A percentile compares a stretch with the other conserved stretches of the same genome.
Conservation (phyloP, 805 yeast genomes). For the Barnettozyma sucrosica region DNA sequence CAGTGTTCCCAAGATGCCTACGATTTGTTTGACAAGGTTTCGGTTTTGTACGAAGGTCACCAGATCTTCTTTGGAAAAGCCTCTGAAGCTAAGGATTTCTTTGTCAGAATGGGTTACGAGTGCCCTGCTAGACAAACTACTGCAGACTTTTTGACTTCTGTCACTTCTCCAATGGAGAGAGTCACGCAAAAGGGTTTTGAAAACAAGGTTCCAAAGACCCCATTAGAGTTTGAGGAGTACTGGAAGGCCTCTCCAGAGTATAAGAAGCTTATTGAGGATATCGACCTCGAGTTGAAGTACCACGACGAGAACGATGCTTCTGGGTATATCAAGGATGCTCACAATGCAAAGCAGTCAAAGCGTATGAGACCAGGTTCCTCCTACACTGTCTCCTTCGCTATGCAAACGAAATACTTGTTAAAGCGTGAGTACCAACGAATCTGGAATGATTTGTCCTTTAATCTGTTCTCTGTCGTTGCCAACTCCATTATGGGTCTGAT, state of each 20-base stretch:
- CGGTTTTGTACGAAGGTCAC: slow-evolving; percentile 48
- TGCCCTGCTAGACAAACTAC: slow-evolving; percentile 56
- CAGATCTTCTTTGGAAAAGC: slow-evolving; percentile 50
- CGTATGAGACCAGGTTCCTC: slow-evolving; percentile 43
- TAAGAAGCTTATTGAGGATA: slow-evolving; percentile 33
- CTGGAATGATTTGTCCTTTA: slow-evolving; percentile 43
- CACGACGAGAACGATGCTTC: slow-evolving; percentile 31
- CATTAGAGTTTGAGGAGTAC: slow-evolving; percentile 43
- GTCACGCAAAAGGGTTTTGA: slow-evolving; percentile 38
- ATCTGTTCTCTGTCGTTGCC: slow-evolving; percentile 35
- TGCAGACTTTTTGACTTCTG: slow-evolving; percentile 51
- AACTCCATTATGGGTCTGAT: slow-evolving; percentile 50
- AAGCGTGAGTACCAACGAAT: slow-evolving; percentile 44
- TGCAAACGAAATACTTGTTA: slow-evolving; percentile 45
- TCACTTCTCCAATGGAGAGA: slow-evolving; percentile 50
- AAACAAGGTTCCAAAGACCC: slow-evolving; percentile 45
- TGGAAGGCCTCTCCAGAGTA: slow-evolving; percentile 45
- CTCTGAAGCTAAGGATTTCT: slow-evolving; percentile 41
- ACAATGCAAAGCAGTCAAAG: slow-evolving; percentile 46
- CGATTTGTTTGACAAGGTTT: slow-evolving; percentile 48
- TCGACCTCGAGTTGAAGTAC: slow-evolving; percentile 28
- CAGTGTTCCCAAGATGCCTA: slow-evolving; percentile 54
- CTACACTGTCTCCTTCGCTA: slow-evolving; percentile 43
- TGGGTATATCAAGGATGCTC: slow-evolving; percentile 36
- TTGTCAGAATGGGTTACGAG: slow-evolving; percentile 48